Evolutionary conservation across 176 grass and related monocot species (phyloP).

Genomic region (Zoysia pacifica): DNA sequence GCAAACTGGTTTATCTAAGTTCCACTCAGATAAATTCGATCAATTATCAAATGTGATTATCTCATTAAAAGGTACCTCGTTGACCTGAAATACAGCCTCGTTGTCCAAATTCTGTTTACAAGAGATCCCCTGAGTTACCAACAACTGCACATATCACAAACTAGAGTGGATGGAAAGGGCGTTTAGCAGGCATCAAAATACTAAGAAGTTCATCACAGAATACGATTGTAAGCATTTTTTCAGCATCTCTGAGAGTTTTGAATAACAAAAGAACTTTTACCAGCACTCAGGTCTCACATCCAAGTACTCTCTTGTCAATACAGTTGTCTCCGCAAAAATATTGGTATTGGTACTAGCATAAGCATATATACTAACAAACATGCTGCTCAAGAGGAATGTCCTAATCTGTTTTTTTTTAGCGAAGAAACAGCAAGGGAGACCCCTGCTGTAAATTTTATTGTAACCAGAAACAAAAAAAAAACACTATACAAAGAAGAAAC

Average conservation of each 20-base stretch:
- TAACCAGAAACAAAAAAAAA: too few species aligned
- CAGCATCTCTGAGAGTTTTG: slow-evolving; percentile 57
- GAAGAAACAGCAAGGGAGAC: too few species aligned
- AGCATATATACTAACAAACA: slow-evolving; percentile 14
- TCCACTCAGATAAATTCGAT: background rate
- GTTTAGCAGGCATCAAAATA: slow-evolving; percentile 79
- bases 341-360: slow-evolving; percentile 36
- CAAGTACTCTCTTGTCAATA: slow-evolving; percentile 97
- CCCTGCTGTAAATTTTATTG: too few species aligned
- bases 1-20: background rate
- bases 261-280: slow-evolving; percentile 10
- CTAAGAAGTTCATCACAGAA: slow-evolving; percentile 93
- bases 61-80: slow-evolving; percentile 95
- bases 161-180: slow-evolving; percentile 90
- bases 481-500: too few species aligned
- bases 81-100: slow-evolving; percentile 96
- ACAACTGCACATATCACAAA: slow-evolving; percentile 90
- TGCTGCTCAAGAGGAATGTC: slow-evolving; percentile 26
- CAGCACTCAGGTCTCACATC: slow-evolving; percentile 68
- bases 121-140: slow-evolving; percentile 89
- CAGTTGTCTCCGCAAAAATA: slow-evolving; percentile 75
- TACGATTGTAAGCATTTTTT: slow-evolving; percentile 88
- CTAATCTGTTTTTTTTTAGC: slow-evolving; percentile 55
- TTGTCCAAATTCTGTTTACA: slow-evolving; percentile 99
- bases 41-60: slow-evolving; percentile 44